Conservation (phyloP, 2,329 filamentous ascomycete species). For the Coleophoma eucalyptorum region DNA sequence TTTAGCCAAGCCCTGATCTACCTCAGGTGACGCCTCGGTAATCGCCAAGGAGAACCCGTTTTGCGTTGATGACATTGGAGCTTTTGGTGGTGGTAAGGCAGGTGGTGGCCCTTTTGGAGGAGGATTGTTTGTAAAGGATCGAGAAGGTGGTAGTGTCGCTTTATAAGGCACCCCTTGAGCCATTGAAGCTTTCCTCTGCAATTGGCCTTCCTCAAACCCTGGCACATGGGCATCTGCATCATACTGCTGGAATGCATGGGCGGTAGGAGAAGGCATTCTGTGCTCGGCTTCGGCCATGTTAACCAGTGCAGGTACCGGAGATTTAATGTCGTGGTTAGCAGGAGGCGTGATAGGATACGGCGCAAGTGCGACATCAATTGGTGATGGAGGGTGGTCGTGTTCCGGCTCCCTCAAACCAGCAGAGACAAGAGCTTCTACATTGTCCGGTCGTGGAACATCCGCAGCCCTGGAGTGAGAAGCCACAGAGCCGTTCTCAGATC, state of each 20-base stretch:
- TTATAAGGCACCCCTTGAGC: conserved; percentile 44
- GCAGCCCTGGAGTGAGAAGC: conserved; percentile 10
- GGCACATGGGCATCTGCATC: conserved; percentile 31
- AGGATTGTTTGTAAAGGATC: conserved; percentile 44
- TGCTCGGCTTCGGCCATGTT: conserved; percentile 50
- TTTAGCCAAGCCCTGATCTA: conserved; percentile 44
- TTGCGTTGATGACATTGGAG: conserved; percentile 14
- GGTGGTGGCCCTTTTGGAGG: conserved; percentile 23
- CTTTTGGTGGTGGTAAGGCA: conserved; percentile 20
- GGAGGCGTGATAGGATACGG: conserved; percentile 65
- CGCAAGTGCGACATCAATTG: conserved; percentile 55
- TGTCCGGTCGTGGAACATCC: conserved; percentile 8
- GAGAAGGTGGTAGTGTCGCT: conserved; percentile 50
- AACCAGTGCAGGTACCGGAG: conserved; percentile 6
- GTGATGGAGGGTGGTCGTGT: conserved; percentile 39
- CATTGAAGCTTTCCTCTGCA: conserved; percentile 37
- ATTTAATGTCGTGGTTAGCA: conserved; percentile 33
- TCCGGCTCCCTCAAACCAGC: conserved; percentile 19
- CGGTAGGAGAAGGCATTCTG: conserved; percentile 56
- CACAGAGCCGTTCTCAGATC: conserved; percentile 21
- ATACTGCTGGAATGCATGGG: conserved; percentile 54
- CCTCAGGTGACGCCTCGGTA: conserved; percentile 33
- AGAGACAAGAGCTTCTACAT: conserved; percentile 20
- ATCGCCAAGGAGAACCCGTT: conserved; percentile 27
- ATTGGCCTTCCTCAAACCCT: conserved; percentile 35